Evolutionary conservation across 768 basidiomycete genomes (phyloP), one percentile per base, ranked within the genome.

Genomic region (Leccinum boreale): DNA sequence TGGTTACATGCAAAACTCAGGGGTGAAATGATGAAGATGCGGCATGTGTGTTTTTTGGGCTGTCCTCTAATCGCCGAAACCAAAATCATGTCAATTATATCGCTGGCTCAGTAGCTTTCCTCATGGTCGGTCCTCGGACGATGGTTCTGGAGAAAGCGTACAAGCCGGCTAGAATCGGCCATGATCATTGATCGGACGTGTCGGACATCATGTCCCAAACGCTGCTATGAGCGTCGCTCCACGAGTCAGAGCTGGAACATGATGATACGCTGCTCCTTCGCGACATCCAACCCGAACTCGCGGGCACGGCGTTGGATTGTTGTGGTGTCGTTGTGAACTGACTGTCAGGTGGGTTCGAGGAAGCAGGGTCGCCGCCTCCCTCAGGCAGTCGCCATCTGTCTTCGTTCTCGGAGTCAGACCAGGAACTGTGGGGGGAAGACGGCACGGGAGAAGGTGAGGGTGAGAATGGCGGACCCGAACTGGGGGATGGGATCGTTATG

Each of bases 191-290:
- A 11, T 53, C 57, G 23, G 62, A 62, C 14, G 48, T 23, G 11
- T 61, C 29, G 44, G 70, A 67, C 33, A 73, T 31, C 44, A 72
- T 26, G 23, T 72, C 72, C 71, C 71, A 54, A 14, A 60, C 46
- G 31, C 60, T 62, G 46, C 66, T 68, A 28, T 65, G 62, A 11
- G 68, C 70, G 33, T 71, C 71, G 9, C 64, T 70, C 72, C 71
- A 72, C 11, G 68, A 58, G 29, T 62, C 67, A 29, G 39, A n/a
- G 11, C 54, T 54, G 17, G 60, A 45, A 23, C 62, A 60, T 2
- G 66, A 60, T 1, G 66, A 60, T 9, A n/a, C 52, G 51, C 62
- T 66, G 24, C 12, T 28, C 48, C 68, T 62, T 12, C 60, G 64
- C 17, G 59, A 42, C 29, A 59, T 42, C 15, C 17, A 29, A 11